phyloP scores from a whole-genome alignment of 2,329 filamentous ascomycete species.

The Didymella sp. region DNA sequence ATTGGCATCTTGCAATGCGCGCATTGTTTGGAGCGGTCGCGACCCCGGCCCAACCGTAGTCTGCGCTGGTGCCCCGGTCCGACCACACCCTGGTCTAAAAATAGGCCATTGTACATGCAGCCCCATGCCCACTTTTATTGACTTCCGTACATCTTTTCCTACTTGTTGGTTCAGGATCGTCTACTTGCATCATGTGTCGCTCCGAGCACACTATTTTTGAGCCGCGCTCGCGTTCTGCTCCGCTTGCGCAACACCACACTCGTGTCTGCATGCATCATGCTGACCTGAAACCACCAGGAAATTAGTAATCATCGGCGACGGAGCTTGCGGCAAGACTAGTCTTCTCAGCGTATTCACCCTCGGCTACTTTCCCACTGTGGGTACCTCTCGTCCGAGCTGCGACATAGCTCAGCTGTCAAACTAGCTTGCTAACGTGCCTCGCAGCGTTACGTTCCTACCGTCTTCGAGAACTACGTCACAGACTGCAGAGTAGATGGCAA shows the following conservation, averaged over 20 bases:
- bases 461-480: constrained; percentile 99
- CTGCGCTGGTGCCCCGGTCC: constrained; percentile 50
- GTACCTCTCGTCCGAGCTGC: constrained; percentile 49
- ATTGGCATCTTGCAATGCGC: constrained; percentile 9
- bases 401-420: constrained; percentile 23
- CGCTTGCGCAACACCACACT: constrained; percentile 15
- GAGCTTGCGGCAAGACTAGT: constrained; percentile 98
- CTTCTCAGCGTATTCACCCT: constrained; percentile 96
- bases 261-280: constrained; percentile 26
- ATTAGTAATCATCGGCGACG: constrained; percentile 94
- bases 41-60: constrained; percentile 43
- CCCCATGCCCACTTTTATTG: constrained; percentile 46
- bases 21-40: constrained; percentile 14
- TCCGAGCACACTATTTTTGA: constrained; percentile 19
- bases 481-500: constrained; percentile 98
- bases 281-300: constrained; percentile 67
- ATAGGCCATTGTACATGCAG: constrained; percentile 41
- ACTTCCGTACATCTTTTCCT: constrained; percentile 34
- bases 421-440: constrained; percentile 34
- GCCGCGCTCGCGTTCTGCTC: constrained; percentile 14
- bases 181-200: constrained; percentile 13
- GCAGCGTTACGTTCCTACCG: constrained; percentile 70
- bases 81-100: constrained; percentile 46
- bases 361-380: constrained; percentile 95
- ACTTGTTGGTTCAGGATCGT: constrained; percentile 24